Conservation (phyloP, 73 alveolate species). For the Paramecium tetraurelia region DNA sequence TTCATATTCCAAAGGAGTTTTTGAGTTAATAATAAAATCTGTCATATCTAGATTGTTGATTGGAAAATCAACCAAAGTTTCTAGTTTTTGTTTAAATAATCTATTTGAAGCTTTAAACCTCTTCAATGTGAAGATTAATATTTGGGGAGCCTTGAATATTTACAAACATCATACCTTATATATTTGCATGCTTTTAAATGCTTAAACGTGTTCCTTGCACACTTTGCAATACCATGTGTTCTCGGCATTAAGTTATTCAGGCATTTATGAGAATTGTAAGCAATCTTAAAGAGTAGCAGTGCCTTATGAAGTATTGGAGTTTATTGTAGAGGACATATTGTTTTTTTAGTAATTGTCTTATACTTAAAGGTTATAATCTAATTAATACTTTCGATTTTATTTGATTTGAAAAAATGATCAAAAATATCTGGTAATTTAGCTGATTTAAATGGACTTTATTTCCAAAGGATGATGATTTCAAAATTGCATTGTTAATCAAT, state of each 20-base stretch:
- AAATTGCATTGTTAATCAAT: neutral
- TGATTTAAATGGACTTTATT: neutral
- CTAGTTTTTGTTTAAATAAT: constrained; percentile 68
- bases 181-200: constrained; percentile 68
- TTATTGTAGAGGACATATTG: neutral
- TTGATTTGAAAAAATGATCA: neutral
- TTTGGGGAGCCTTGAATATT: constrained; percentile 77
- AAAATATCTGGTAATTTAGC: neutral
- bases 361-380: neutral
- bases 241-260: constrained; percentile 77
- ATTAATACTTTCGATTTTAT: neutral
- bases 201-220: constrained; percentile 84
- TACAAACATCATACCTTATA: neutral
- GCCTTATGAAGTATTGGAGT: neutral
- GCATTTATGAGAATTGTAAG: constrained; percentile 32
- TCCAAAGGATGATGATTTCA: neutral
- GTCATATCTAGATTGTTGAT: constrained; percentile 61
- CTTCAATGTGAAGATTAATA: constrained; percentile 81
- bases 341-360: neutral
- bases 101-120: constrained; percentile 76
- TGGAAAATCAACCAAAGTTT: constrained; percentile 76
- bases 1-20: constrained; percentile 51
- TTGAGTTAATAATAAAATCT: constrained; percentile 55
- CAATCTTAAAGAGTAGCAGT: neutral
- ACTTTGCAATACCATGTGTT: constrained; percentile 91